Evolutionary conservation across 352 stramenopile species (phyloP), one percentile per base, ranked within the genome.

Genomic region (Thalassiosira pacifica): DNA sequence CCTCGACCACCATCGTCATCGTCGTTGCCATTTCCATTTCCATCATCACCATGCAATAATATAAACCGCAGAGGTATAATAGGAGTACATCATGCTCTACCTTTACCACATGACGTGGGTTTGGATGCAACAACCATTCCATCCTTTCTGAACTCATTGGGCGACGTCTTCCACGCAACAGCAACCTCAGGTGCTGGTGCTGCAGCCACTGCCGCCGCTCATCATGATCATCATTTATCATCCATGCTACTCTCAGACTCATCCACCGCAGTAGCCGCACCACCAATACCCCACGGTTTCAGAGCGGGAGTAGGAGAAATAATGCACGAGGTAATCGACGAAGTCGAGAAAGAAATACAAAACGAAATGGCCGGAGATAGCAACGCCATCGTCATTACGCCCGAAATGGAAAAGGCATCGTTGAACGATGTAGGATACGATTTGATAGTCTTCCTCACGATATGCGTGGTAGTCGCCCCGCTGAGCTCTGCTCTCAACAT

Each of bases 371-470:
- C 22, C 18, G 31, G 48, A 22, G 24, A 42, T 26, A 31, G n/a
- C n/a, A n/a, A 32, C 18, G 22, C 27, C 1, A 73, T 80, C 19
- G 16, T 42, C 13, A 45, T 85, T 8, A 85, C 78, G 16, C 78
- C 78, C 10, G 78, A 85, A 76, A 82, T 84, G n/a, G 63, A 86
- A 55, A 78, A 76, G 16, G 64, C 42, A 27, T 68, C 60, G 19
- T 31, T 89, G 11, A 79, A 79, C 24, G 72, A 81, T 31, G 26
- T 93, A 1, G 84, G 88, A 26, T 78, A 86, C 60, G 81, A 93
- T 72, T 76, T 91, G 53, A 88, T 96, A 27, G 86, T 93, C 13
- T 95, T 96, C 80, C 65, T 96, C 2, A 83, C 87, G 0, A 87
- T 88, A 34, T 91, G 83, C 32, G 90, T 94, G 0, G 37, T 91